These are phyloP conservation scores for Beauveria sp. DNA, from an alignment of 2,329 filamentous ascomycete genomes.

Conservation along the genomic window DNA sequence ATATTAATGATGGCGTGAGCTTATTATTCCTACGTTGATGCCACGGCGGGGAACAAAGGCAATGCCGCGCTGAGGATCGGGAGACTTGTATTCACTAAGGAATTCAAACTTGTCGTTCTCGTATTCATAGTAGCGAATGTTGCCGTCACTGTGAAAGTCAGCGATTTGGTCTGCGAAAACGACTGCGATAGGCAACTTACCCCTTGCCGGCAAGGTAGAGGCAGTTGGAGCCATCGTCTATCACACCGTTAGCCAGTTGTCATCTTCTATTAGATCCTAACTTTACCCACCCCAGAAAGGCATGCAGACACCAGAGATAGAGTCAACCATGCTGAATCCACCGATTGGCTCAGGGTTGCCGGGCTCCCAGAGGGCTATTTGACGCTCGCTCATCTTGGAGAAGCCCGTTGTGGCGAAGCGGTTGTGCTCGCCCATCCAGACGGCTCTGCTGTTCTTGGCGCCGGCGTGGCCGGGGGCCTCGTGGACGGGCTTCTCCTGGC, in stretches of 20 bases:
- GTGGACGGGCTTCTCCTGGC: slow-evolving; percentile 81
- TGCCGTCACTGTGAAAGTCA: slow-evolving; percentile 56
- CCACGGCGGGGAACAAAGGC: slow-evolving; percentile 93
- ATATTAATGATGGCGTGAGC: neutral
- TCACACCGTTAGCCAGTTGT: slow-evolving; percentile 22
- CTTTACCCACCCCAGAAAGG: slow-evolving; percentile 76
- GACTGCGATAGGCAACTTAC: slow-evolving; percentile 37
- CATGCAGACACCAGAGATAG: slow-evolving; percentile 97
- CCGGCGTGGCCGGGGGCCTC: slow-evolving; percentile 81
- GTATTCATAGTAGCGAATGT: slow-evolving; percentile 98
- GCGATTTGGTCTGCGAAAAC: slow-evolving; percentile 32
- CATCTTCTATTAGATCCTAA: neutral
- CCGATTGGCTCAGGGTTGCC: slow-evolving; percentile 79
- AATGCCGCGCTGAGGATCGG: slow-evolving; percentile 86
- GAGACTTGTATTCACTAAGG: slow-evolving; percentile 94
- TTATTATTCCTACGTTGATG: slow-evolving; percentile 59
- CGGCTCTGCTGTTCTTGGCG: slow-evolving; percentile 93
- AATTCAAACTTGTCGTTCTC: slow-evolving; percentile 99
- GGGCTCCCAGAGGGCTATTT: slow-evolving; percentile 92
- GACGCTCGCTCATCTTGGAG: slow-evolving; percentile 95
- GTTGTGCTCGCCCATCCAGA: slow-evolving; percentile 97
- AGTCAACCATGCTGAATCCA: slow-evolving; percentile 84
- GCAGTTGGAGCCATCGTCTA: slow-evolving; percentile 80
- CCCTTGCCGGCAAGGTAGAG: slow-evolving; percentile 96
- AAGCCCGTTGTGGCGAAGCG: slow-evolving; percentile 94